Evolutionary conservation across 2,329 filamentous ascomycete species (phyloP), one percentile per base, ranked within the genome.

Genomic region (Fusarium verrucosum): DNA sequence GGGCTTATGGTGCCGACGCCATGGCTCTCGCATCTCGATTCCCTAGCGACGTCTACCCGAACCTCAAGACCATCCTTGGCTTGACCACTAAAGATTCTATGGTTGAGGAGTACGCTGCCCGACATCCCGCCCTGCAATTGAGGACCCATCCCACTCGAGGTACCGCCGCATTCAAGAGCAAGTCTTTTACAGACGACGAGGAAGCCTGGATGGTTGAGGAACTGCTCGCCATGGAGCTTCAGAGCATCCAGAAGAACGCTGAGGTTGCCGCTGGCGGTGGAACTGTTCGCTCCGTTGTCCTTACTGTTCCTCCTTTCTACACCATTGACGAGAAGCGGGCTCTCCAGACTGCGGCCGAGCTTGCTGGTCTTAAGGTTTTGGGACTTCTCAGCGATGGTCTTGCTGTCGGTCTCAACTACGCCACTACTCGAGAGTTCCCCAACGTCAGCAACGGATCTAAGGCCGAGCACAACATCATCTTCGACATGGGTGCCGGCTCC

Each of bases 401-500:
- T 62, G 93, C 95, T 28, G 94, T 99, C 56, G 95, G 93, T 23
- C 80, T 99, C 69, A 96, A 99, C 80, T 99, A 98, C 77, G 95
- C 95, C 38, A 97, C 93, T 25, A 91, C 87, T 72, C 88, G 95
- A 72, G 92, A 91, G 16, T 99, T 98, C 78, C 92, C 94, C 33
- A 92, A 87, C 70, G 83, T 95, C 59, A 91, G 87, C 52, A 89
- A 95, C 50, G 92, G 92, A 51, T 90, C 86, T 66, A 93, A 93
- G 80, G 90, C 95, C 1, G 95, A 99, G 78, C 87, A 94, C 71
- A 92, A 99, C 79, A 80, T 99, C 76, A 87, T 99, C 26, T 99
- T 95, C 74, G 95, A 99, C 75, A 98, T 99, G 94, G 95, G 95
- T 68, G 94, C 95, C 68, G 95, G 95, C 6, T 97, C 92, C 41